Evolutionary conservation across 73 alveolate genomes (phyloP).

Genomic region (Stentor coeruleus): DNA sequence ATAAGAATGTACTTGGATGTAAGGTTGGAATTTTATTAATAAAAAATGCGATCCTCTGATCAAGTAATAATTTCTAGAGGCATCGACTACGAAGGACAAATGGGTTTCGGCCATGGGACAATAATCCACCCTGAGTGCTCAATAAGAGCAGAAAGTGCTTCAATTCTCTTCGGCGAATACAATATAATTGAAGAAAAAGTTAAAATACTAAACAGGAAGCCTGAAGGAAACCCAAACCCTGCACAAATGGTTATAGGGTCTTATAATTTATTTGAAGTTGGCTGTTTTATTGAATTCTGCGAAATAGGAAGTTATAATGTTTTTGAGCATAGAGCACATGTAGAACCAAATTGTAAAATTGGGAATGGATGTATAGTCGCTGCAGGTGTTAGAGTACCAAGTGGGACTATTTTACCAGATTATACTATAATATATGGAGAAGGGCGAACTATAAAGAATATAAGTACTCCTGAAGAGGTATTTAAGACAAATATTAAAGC

Average conservation of each 20-base stretch:
- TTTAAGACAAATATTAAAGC: slow-evolving; percentile 28
- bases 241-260: slow-evolving; percentile 56
- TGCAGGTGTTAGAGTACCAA: slow-evolving; percentile 41
- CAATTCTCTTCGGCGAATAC: slow-evolving; percentile 70
- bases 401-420: slow-evolving; percentile 33
- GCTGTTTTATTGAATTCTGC: slow-evolving; percentile 52
- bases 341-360: slow-evolving; percentile 27
- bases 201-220: slow-evolving; percentile 62
- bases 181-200: slow-evolving; percentile 83
- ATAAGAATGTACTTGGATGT: no score
- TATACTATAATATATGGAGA: slow-evolving; percentile 43
- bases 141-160: slow-evolving; percentile 66
- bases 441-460: slow-evolving; percentile 38
- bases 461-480: slow-evolving; percentile 35
- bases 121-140: slow-evolving; percentile 74
- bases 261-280: slow-evolving; percentile 77
- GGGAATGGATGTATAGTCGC: slow-evolving; percentile 39
- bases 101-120: slow-evolving; percentile 74
- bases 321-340: slow-evolving; percentile 54
- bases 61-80: background rate
- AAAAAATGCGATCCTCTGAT: no score
- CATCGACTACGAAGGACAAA: slow-evolving; percentile 47
- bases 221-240: slow-evolving; percentile 51
- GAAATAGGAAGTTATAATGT: slow-evolving; percentile 65
- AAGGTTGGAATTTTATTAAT: no score